Evolutionary conservation across 2,329 filamentous ascomycete species (phyloP).

Genomic region (Lasiodiplodia sp.): DNA sequence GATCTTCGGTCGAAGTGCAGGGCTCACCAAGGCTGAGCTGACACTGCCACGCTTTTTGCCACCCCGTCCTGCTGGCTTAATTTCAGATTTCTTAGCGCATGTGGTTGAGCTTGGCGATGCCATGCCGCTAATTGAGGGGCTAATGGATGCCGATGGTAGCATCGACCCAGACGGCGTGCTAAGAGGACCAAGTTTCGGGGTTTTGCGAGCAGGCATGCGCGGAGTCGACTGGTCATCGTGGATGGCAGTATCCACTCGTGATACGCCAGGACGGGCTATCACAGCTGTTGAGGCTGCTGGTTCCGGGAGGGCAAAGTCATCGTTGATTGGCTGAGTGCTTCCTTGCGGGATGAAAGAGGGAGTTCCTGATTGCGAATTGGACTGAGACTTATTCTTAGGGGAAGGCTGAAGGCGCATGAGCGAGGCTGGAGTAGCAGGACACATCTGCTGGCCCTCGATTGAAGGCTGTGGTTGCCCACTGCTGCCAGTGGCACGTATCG

Average conservation of each 20-base stretch:
- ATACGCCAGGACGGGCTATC: conserved; percentile 56
- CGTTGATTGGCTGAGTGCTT: conserved; percentile 52
- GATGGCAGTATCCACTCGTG: conserved; percentile 59
- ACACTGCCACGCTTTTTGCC: conserved; percentile 53
- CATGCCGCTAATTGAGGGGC: conserved; percentile 62
- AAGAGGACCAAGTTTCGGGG: conserved; percentile 69
- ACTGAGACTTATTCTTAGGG: conserved; percentile 33
- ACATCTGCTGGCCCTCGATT: conserved; percentile 32
- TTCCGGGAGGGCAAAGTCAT: conserved; percentile 77
- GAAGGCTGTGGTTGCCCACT: conserved; percentile 44
- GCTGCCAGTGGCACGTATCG: conserved; percentile 60
- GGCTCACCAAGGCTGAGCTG: conserved; percentile 73
- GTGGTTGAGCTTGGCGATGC: conserved; percentile 54
- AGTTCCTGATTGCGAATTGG: conserved; percentile 17
- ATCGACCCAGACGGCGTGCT: conserved; percentile 52
- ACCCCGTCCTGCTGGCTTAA: conserved; percentile 35
- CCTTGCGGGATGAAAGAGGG: conserved; percentile 37
- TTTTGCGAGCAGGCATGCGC: conserved; percentile 69
- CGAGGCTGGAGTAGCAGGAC: conserved; percentile 79
- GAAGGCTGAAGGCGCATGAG: conserved; percentile 69
- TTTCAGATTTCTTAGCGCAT: conserved; percentile 21
- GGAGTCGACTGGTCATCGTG: conserved; percentile 62
- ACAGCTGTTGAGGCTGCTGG: conserved; percentile 60
- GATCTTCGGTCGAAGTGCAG: conserved; percentile 85
- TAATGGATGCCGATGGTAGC: conserved; percentile 48